These are phyloP conservation scores for Colletotrichum sp. DNA, from an alignment of 2,329 filamentous ascomycete genomes.

Conservation along the genomic window DNA sequence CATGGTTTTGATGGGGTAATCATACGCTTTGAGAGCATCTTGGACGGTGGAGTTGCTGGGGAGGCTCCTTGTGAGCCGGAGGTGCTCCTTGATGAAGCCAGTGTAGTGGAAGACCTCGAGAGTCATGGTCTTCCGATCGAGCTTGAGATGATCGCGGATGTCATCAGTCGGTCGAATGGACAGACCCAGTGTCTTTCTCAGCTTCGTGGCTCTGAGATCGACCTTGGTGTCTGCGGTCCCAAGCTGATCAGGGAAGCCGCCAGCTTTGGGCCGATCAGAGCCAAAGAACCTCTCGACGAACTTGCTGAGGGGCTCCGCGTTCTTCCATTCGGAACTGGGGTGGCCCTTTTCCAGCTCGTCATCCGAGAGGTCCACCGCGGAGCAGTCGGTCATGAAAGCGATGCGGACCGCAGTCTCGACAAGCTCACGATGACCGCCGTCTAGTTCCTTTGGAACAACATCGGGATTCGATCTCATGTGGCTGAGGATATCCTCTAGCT, in stretches of 20 bases:
- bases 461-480: not conserved
- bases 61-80: conserved; percentile 1
- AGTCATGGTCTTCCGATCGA: not conserved
- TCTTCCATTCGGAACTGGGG: not conserved
- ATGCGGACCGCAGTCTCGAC: not conserved
- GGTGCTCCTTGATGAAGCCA: conserved; percentile 19
- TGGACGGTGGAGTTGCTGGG: not conserved
- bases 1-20: not conserved
- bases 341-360: not conserved
- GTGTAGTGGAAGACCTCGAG: conserved; percentile 18
- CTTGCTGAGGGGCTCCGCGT: not conserved
- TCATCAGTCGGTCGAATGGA: conserved; percentile 8
- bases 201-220: conserved; percentile 2
- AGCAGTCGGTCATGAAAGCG: not conserved
- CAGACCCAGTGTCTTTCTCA: not conserved
- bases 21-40: not conserved
- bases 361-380: not conserved
- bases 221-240: not conserved
- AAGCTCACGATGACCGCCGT: not conserved
- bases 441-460: not conserved
- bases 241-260: not conserved
- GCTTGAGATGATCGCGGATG: conserved; percentile 15
- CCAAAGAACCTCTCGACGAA: not conserved
- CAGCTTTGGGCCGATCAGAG: not conserved
- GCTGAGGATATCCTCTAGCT: not conserved